phyloP scores from a whole-genome alignment of 306 rosid genomes.

The Cucurbita pepo region DNA sequence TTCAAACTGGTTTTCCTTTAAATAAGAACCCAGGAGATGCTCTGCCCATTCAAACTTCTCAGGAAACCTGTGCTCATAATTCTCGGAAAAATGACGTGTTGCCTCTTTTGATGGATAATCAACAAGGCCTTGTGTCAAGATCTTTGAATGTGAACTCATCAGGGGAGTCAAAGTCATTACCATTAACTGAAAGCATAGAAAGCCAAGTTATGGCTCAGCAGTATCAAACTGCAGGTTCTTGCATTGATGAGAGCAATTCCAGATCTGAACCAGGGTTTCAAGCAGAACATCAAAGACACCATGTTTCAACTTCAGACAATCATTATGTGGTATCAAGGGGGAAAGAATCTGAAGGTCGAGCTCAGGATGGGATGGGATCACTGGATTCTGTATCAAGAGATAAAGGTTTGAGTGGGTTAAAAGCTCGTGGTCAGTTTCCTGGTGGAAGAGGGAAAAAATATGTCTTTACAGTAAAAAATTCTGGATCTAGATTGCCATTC shows the following conservation, averaged over 20 bases:
- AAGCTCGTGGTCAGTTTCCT: constrained; percentile 25
- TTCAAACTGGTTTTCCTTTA: constrained; percentile 38
- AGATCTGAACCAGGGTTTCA: constrained; percentile 27
- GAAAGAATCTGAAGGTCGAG: constrained; percentile 32
- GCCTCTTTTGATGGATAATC: constrained; percentile 29
- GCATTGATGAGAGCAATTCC: constrained; percentile 19
- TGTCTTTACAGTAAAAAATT: constrained; percentile 41
- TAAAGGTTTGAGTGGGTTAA: constrained; percentile 30
- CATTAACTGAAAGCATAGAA: constrained; percentile 26
- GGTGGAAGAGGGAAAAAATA: constrained; percentile 62
- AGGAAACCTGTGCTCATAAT: constrained; percentile 27
- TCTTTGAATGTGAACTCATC: constrained; percentile 26
- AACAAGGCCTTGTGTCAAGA: constrained; percentile 25
- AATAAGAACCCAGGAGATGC: constrained; percentile 43
- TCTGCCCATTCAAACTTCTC: constrained; percentile 37
- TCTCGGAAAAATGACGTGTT: constrained; percentile 24
- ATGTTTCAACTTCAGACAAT: constrained; percentile 25
- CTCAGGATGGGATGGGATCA: constrained; percentile 21
- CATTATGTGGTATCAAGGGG: constrained; percentile 12
- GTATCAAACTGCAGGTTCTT: constrained; percentile 24
- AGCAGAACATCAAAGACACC: constrained; percentile 23
- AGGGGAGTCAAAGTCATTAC: constrained; percentile 10
- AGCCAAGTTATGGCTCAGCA: constrained; percentile 23
- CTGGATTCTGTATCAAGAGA: constrained; percentile 33
- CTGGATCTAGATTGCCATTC: constrained; percentile 41